Evolutionary conservation across 2,329 filamentous ascomycete genomes (phyloP).

Genomic region (Pestalotiopsis sp.): DNA sequence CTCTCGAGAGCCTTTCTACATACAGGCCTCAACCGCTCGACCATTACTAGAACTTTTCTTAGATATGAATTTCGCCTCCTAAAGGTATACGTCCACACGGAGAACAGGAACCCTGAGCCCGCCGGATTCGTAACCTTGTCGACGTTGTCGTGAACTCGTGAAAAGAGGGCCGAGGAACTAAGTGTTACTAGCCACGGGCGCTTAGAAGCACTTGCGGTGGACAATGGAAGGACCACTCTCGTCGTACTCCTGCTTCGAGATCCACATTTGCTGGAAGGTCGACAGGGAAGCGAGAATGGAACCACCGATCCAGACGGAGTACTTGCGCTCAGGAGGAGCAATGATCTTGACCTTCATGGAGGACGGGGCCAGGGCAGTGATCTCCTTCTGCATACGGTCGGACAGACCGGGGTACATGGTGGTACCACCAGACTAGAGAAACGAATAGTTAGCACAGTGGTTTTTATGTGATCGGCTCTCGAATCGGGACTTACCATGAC

Average conservation of each 20-base stretch:
- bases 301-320: conserved; percentile 99
- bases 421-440: conserved; percentile 90
- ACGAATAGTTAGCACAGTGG: conserved; percentile 31
- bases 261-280: conserved; percentile 99
- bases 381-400: conserved; percentile 99
- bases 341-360: conserved; percentile 99
- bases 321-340: conserved; percentile 99
- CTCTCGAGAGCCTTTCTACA: conserved; percentile 45
- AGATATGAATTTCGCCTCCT: conserved; percentile 54
- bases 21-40: conserved; percentile 49
- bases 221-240: conserved; percentile 99
- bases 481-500: conserved; percentile 81
- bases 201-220: conserved; percentile 99
- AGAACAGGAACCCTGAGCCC: conserved; percentile 39
- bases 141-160: conserved; percentile 42
- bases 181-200: conserved; percentile 11
- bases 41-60: conserved; percentile 60
- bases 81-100: conserved; percentile 48
- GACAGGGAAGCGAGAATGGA: conserved; percentile 99
- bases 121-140: conserved; percentile 44
- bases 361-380: conserved; percentile 97
- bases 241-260: conserved; percentile 99
- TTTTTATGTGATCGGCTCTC: background rate
- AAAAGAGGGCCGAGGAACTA: conserved; percentile 26
- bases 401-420: conserved; percentile 99